These are phyloP conservation scores for Globisporangium barbulae DNA, from an alignment of 352 stramenopile species.

Conservation along the genomic window DNA sequence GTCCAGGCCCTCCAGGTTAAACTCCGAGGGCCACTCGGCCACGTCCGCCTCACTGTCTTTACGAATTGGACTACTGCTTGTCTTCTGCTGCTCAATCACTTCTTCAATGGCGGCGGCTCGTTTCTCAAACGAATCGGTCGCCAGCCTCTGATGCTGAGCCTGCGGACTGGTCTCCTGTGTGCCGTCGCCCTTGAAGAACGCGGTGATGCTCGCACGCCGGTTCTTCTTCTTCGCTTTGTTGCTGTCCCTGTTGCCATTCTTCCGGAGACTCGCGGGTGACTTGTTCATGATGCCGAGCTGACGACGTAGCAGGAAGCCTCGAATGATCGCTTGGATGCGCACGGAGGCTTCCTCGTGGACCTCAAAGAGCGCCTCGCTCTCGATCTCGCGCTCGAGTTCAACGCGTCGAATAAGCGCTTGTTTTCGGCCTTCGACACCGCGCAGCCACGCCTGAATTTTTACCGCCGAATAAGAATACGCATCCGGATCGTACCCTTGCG, in stretches of 20 bases:
- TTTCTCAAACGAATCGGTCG: neutral
- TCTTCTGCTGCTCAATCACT: neutral
- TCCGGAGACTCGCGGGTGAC: neutral
- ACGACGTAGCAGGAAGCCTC: constrained; percentile 6
- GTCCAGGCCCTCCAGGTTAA: constrained; percentile 45
- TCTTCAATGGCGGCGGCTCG: neutral
- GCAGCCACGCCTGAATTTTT: constrained; percentile 15
- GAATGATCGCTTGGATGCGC: constrained; percentile 15
- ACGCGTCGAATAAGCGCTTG: constrained; percentile 1
- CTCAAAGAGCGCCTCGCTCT: constrained; percentile 13
- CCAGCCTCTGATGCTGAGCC: neutral
- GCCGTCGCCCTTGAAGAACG: constrained; percentile 7
- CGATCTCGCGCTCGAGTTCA: constrained; percentile 15
- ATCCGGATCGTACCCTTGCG: neutral
- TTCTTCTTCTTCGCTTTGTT: constrained; percentile 6
- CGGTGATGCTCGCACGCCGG: neutral
- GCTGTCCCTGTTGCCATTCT: neutral
- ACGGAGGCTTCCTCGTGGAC: constrained; percentile 12
- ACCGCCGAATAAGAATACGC: neutral
- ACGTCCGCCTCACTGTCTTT: constrained; percentile 21
- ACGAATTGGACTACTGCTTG: neutral
- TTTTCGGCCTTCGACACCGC: constrained; percentile 7
- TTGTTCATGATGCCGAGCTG: constrained; percentile 2
- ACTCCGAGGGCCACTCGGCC: constrained; percentile 44
- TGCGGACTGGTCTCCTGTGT: neutral